Evolutionary conservation across 1,284 basidiomycete genomes (phyloP).

Genomic region (Boletus mariae): DNA sequence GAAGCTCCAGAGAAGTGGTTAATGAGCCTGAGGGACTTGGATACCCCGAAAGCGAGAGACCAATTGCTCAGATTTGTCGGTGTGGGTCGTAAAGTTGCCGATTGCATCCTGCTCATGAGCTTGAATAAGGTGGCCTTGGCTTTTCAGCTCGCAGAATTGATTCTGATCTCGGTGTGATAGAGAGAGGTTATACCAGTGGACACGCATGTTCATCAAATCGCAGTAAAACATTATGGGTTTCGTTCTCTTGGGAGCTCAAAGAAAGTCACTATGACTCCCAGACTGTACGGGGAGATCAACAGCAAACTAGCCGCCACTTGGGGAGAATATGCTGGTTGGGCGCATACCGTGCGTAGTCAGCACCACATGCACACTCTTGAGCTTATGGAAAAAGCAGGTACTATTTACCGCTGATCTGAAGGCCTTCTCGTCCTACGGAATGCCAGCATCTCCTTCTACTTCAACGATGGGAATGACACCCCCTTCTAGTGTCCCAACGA

Average conservation of each 20-base stretch:
- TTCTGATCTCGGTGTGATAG: conserved; percentile 37
- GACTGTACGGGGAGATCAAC: conserved; percentile 75
- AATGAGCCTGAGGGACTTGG: conserved; percentile 46
- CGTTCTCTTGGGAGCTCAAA: conserved; percentile 52
- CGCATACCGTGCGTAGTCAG: conserved; percentile 66
- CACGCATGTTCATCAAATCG: conserved; percentile 89
- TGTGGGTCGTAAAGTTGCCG: conserved; percentile 94
- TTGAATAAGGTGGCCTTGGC: conserved; percentile 71
- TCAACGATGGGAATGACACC: conserved; percentile 8
- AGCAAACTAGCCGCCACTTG: conserved; percentile 62
- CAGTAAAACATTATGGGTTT: conserved; percentile 77
- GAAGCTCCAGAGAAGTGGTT: conserved; percentile 64
- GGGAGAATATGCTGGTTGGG: conserved; percentile 90
- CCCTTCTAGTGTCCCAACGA: not conserved
- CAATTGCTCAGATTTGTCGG: conserved; percentile 82
- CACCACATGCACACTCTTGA: not conserved
- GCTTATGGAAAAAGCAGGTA: conserved; percentile 40
- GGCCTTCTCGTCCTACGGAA: conserved; percentile 46
- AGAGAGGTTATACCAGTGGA: conserved; percentile 86
- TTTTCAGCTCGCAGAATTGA: not conserved
- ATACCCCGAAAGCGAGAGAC: conserved; percentile 62
- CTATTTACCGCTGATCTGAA: conserved; percentile 56
- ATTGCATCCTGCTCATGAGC: conserved; percentile 94
- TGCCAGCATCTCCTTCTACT: conserved; percentile 24
- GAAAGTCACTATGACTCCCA: conserved; percentile 66